Conservation (phyloP, 305 asterid genomes). For the Fraxinus platypoda region DNA sequence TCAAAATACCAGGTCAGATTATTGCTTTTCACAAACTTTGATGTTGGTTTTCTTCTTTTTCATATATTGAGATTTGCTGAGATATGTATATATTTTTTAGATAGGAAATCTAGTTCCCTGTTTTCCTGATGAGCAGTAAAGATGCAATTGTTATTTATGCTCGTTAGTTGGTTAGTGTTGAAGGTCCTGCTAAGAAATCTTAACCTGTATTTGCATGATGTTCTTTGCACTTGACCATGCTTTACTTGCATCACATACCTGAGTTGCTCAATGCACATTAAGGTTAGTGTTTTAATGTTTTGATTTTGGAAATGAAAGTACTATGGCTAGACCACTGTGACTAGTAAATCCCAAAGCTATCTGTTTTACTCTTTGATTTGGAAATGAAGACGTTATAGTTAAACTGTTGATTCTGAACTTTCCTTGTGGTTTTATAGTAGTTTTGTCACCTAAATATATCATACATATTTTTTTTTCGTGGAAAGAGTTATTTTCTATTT, state of each 20-base stretch:
- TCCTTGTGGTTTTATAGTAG: background rate
- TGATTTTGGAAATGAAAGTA: background rate
- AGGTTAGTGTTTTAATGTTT: background rate
- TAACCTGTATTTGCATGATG: background rate
- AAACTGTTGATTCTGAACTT: background rate
- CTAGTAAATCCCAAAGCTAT: background rate
- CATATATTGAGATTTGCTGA: background rate
- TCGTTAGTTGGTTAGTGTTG: slow-evolving; percentile 10
- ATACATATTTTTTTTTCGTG: background rate
- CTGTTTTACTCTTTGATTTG: background rate
- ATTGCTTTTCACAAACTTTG: slow-evolving; percentile 12
- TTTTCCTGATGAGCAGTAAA: slow-evolving; percentile 7
- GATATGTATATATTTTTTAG: slow-evolving; percentile 1
- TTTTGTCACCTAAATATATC: background rate
- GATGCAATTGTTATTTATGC: slow-evolving; percentile 3
- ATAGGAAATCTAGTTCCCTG: slow-evolving; percentile 5
- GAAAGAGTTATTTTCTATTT: background rate
- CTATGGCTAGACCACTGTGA: background rate
- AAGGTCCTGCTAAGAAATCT: background rate
- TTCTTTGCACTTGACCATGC: background rate
- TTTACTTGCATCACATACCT: slow-evolving; percentile 4
- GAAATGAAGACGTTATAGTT: background rate
- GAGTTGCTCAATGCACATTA: background rate
- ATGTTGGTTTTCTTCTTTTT: background rate
- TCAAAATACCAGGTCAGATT: slow-evolving; percentile 82